Percentiles rank a stretch among this genome's conserved stretches.
phyloP scores from a whole-genome alignment of 495 filamentous ascomycete genomes.

The Delitschia confertaspora region DNA sequence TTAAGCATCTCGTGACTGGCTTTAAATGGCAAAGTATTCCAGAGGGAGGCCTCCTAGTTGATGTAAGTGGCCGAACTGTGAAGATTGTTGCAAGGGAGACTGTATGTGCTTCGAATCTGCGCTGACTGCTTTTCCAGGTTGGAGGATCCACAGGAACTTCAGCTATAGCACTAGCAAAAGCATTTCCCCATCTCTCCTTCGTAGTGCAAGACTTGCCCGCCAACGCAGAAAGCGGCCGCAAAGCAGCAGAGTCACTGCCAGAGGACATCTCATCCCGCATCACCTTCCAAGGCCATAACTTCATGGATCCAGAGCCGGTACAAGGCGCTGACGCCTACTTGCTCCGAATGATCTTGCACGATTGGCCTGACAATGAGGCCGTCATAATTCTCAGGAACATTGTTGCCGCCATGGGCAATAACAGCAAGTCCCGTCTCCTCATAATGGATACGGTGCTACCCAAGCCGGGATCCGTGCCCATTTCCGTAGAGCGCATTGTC shows the following conservation, averaged over 20 bases:
- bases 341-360: conserved; percentile 37
- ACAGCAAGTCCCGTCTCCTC: conserved; percentile 28
- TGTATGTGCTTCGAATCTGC: too few species aligned
- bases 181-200: conserved; percentile 33
- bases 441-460: conserved; percentile 16
- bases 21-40: conserved; percentile 2
- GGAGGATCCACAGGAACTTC: conserved; percentile 42
- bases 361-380: conserved; percentile 38
- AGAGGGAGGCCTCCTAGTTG: conserved; percentile 1
- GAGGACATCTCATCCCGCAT: conserved; percentile 17
- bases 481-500: conserved; percentile 1
- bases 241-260: conserved; percentile 11
- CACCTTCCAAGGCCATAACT: conserved; percentile 33
- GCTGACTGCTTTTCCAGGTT: too few species aligned
- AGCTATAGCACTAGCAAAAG: conserved; percentile 31
- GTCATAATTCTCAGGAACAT: conserved; percentile 32
- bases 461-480: conserved; percentile 9
- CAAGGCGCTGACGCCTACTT: conserved; percentile 35
- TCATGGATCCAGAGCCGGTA: conserved; percentile 35
- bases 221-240: conserved; percentile 25
- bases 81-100: too few species aligned
- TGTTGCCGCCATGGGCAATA: conserved; percentile 32
- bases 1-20: background rate
- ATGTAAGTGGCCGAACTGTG: too few species aligned
- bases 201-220: conserved; percentile 35